Evolutionary conservation across 2,329 filamentous ascomycete species (phyloP), one percentile per base, ranked within the genome.

Genomic region (Colletotrichum gigasporum): DNA sequence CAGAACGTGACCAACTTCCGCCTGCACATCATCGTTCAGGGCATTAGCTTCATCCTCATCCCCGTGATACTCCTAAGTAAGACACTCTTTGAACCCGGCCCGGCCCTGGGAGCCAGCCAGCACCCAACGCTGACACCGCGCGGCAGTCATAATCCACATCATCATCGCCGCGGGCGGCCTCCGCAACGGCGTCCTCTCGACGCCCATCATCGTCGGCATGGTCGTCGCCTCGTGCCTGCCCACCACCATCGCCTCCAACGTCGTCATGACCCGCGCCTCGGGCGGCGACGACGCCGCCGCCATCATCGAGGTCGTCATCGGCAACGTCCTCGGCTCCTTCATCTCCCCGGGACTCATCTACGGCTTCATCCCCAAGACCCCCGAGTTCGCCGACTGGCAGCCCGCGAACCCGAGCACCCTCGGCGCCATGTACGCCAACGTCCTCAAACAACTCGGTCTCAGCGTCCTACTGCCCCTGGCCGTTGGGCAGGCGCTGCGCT

Each of bases 171-270:
- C 80, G 9, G 80, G 80, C 34, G 78, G 79, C 42, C 73, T 84
- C 39, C 70, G 85, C 14, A 85, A 85, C 47, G 76, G 85, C 2
- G 83, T 83, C 20, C 88, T 92, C 71, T 87, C 91, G 57, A 80
- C 85, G 0, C 87, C 87, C 61, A 81, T 93, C 39, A 77, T 93
- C 28, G 84, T 91, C 3, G 90, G 91, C 9, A 86, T 92, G 73
- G 82, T 92, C 3, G 85, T 90, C 37, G 82, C 88, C 2, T 84
- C 87, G n/a, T 90, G 86, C 71, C 85, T 91, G 4, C 90, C 90
- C 1, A 93, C 90, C 0, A 92, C 90, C 0, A 90, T 92, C 70
- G 85, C 88, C 7, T 91, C 87, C 45, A 92, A 92, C 72, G 88
- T 91, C 7, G 88, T 92, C 39, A 92, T 92, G 89, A 92, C 90